Evolutionary conservation across 176 grass and related monocot genomes (phyloP), one percentile per base, ranked within the genome.

Genomic region (Leersia perrieri): DNA sequence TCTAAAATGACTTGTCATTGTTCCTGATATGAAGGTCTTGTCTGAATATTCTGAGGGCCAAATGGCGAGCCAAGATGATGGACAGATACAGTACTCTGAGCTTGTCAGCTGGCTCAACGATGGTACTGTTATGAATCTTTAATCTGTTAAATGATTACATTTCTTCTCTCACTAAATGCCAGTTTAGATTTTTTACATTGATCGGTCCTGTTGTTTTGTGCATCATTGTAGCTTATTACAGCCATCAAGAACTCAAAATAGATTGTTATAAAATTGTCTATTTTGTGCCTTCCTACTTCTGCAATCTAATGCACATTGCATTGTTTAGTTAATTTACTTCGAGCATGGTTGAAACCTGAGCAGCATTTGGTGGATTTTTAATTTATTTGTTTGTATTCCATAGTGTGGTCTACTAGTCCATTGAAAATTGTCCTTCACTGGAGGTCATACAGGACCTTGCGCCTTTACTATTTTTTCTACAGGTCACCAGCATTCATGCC

Each of bases 1-100:
- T 65, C 79, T 86, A 81, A 90, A 61, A 31, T 70, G 33, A 60
- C 67, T 68, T 64, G 74, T 80, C 34, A 47, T 85, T 63, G 72
- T 87, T 30, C 73, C 66, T 30, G 62, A 63, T 75, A 38, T 55
- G 13, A 88, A 98, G 96, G 90, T 89, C 58, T 89, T 98, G 88
- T 84, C 82, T 86, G 87, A 91, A 91, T 98, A 95, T 82, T 74
- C 63, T 70, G 90, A 98, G 84, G 71, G 16, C 32, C 86, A 89
- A 85, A 75, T 31, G 41, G 57, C 62, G 1, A 81, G 20, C 73
- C 61, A 34, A 67, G 80, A 60, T 34, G 81, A 72, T 79, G 77
- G 57, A 39, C 70, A 76, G 40, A 91, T 83, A 74, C 90, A 80
- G 47, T 82, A 97, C 85, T 65, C 82, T 57, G 90, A 95, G 75